Evolutionary conservation across 768 basidiomycete species (phyloP), one percentile per base, ranked within the genome.

Genomic region (Suillus lakei): DNA sequence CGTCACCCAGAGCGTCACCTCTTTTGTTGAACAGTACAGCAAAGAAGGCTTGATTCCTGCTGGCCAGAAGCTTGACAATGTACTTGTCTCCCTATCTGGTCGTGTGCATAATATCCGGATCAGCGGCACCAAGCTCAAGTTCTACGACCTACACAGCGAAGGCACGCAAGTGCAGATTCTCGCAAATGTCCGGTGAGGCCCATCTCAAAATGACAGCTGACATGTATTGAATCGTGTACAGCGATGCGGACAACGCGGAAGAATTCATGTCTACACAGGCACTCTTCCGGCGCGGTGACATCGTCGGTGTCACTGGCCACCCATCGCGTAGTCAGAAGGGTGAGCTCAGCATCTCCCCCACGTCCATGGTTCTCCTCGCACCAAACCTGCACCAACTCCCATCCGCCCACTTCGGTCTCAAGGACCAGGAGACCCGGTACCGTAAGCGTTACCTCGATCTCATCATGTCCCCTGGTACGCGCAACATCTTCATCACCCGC

Each of bases 401-500:
- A 62, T 96, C 93, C 0, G 83, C 87, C 63, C 94, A 95, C 79
- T 96, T 92, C 67, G 98, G 97, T 51, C 83, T 99, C 72, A 97
- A 97, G 85, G 97, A 99, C 79, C 93, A 95, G 76, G 98, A 99
- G 80, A 94, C 93, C 43, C 89, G 98, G 51, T 98, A 98, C 84
- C 87, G 98, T 79, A 99, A 98, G 90, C 91, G 98, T 62, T 98
- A 99, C 82, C 89, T 99, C 68, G 98, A 99, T 79, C 89, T 99
- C 67, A 98, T 99, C 81, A 85, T 99, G 78, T 96, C 93, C 77
- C 91, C 93, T 46, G 86, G 88, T 69, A 94, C 95, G 21, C 90
- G 98, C 67, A 88, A 89, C 70, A 89, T 96, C 68, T 99, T 99
- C 81, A 81, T 96, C 80, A 91, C 93, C 32, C 90, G 98, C 66